Percentiles rank a stretch among this genome's conserved stretches.
Evolutionary conservation across 345 rosid genomes (phyloP).

Genomic region (Camelina hispida): DNA sequence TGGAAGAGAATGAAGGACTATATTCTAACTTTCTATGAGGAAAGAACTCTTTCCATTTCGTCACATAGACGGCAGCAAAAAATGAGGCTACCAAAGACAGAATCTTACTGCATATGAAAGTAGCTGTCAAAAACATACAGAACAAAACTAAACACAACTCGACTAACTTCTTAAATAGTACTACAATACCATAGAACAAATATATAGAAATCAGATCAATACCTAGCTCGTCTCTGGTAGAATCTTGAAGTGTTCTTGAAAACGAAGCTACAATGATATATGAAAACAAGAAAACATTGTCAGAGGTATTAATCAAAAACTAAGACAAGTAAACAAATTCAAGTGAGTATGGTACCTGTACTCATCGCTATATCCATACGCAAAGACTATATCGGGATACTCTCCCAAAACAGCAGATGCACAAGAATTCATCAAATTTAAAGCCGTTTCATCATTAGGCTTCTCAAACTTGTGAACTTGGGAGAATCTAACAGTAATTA

Average conservation of each 20-base stretch:
- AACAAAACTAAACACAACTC: not conserved
- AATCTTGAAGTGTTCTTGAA: constrained; percentile 80
- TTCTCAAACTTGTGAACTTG: constrained; percentile 70
- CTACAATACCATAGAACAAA: too few relatives aligned
- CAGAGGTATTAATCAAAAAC: not conserved
- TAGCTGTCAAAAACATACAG: constrained; percentile 7
- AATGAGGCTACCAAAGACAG: constrained; percentile 64
- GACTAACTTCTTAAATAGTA: not conserved
- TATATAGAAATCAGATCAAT: not conserved
- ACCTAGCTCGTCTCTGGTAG: constrained; percentile 90
- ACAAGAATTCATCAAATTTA: constrained; percentile 74
- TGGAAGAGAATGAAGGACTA: constrained; percentile 69
- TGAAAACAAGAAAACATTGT: not conserved
- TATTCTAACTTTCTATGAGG: constrained; percentile 57
- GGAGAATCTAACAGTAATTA: constrained; percentile 17
- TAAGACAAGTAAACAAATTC: not conserved
- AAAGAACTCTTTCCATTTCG: constrained; percentile 74
- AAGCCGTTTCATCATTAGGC: constrained; percentile 67
- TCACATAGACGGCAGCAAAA: constrained; percentile 66
- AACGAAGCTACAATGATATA: constrained; percentile 59
- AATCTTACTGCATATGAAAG: constrained; percentile 69
- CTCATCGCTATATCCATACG: constrained; percentile 79
- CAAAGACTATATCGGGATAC: constrained; percentile 76
- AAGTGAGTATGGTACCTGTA: constrained; percentile 54
- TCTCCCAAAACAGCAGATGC: constrained; percentile 62